Conservation (phyloP, 2,329 filamentous ascomycete species). For the Aspergillus aculeatinus region DNA sequence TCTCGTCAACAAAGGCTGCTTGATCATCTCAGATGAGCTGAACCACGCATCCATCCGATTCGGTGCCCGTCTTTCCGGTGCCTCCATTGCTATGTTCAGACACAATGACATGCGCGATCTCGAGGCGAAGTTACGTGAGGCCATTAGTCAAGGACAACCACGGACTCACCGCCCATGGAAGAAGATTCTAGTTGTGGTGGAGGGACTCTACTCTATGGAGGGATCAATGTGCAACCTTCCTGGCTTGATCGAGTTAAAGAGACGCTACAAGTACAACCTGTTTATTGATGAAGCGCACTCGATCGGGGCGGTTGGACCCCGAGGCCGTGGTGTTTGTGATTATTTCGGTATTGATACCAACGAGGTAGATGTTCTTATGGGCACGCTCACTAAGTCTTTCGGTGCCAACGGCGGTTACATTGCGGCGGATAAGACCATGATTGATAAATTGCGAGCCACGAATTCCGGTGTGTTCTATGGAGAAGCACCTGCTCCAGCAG, state of each 20-base stretch:
- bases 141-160: constrained; percentile 93
- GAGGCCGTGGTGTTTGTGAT: constrained; percentile 90
- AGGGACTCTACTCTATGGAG: constrained; percentile 99
- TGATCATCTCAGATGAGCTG: constrained; percentile 94
- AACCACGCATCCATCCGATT: constrained; percentile 98
- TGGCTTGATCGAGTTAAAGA: constrained; percentile 79
- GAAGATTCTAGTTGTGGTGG: constrained; percentile 95
- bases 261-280: constrained; percentile 94
- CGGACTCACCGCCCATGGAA: constrained; percentile 99
- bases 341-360: constrained; percentile 89
- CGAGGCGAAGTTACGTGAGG: constrained; percentile 81
- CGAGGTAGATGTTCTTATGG: constrained; percentile 95
- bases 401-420: constrained; percentile 97
- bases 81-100: constrained; percentile 94
- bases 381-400: constrained; percentile 96
- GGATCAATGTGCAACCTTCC: constrained; percentile 98
- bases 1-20: constrained; percentile 84
- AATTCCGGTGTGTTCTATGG: constrained; percentile 86
- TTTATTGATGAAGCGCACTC: constrained; percentile 98
- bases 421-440: constrained; percentile 82
- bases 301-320: constrained; percentile 84
- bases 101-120: constrained; percentile 94
- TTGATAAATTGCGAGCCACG: constrained; percentile 82
- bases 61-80: constrained; percentile 87
- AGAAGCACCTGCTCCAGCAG: constrained; percentile 82